These are phyloP conservation scores for Micractinium sp. DNA, from an alignment of 139 green algal genomes.

Conservation along the genomic window DNA sequence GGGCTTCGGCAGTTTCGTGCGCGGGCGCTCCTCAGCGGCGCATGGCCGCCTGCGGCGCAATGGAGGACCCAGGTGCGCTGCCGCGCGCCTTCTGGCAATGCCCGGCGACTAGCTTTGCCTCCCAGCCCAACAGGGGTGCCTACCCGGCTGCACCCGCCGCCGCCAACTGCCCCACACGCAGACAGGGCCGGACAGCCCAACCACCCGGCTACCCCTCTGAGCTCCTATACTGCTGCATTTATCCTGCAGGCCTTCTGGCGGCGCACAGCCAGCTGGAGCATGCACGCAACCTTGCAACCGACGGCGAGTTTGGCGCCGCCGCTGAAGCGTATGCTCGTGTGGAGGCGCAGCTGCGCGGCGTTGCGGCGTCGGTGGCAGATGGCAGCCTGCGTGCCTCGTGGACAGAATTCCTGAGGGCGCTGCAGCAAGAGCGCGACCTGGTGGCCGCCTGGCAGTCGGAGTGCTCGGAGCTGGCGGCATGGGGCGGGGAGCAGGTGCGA, in stretches of 20 bases:
- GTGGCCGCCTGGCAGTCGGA: conserved; percentile 54
- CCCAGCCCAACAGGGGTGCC: no score
- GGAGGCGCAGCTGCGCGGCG: background rate
- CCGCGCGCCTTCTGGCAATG: no score
- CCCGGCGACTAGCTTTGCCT: no score
- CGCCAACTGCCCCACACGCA: background rate
- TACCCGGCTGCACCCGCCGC: background rate
- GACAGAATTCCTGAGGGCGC: conserved; percentile 46
- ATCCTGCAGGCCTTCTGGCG: conserved; percentile 7
- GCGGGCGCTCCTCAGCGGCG: no score
- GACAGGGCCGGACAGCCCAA: no score
- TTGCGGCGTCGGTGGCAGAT: background rate
- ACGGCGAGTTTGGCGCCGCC: background rate
- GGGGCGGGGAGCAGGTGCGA: background rate
- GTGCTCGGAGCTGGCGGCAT: conserved; percentile 34
- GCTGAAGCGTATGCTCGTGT: background rate
- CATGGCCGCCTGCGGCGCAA: no score
- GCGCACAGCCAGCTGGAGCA: conserved; percentile 15
- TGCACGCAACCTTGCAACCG: background rate
- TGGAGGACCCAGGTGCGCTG: no score
- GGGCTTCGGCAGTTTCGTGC: no score
- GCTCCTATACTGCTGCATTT: background rate
- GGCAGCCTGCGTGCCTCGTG: background rate
- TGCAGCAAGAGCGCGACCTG: conserved; percentile 62
- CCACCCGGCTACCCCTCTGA: background rate